Percentiles rank a stretch among this genome's conserved stretches.
Conservation (phyloP, 306 rosid genomes). For the Boehmeria nivea region DNA sequence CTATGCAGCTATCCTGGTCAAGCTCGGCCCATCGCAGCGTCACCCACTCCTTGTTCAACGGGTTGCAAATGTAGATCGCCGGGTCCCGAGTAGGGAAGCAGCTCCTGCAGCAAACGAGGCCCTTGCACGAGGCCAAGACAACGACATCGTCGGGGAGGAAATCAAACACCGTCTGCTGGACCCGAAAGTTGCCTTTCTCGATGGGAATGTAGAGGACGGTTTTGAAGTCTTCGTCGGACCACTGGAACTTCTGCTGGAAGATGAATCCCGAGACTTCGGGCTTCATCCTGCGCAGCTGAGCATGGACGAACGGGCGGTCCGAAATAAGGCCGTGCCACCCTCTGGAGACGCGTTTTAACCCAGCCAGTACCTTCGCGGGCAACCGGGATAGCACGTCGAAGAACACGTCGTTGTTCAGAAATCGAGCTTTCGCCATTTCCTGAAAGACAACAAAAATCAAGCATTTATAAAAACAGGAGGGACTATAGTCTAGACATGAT, state of each 20-base stretch:
- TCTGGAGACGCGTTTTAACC: constrained; percentile 35
- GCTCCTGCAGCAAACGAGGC: constrained; percentile 54
- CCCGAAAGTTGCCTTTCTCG: constrained; percentile 4
- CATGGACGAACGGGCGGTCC: constrained; percentile 32
- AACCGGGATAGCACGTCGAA: constrained; percentile 37
- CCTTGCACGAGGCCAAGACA: constrained; percentile 40
- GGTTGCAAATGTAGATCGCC: constrained; percentile 52
- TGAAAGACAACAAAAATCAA: constrained; percentile 16
- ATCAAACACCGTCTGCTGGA: constrained; percentile 19
- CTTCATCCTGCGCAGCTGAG: constrained; percentile 27
- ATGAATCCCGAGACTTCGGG: constrained; percentile 39
- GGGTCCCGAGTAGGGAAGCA: constrained; percentile 31
- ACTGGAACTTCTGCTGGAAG: constrained; percentile 34
- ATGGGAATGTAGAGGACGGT: constrained; percentile 31
- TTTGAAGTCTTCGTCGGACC: constrained; percentile 31
- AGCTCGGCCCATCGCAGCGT: constrained; percentile 17
- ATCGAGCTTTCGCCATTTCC: constrained; percentile 22
- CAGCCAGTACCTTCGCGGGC: constrained; percentile 28
- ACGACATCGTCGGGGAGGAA: constrained; percentile 58
- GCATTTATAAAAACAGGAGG: too few relatives aligned
- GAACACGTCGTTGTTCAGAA: constrained; percentile 22
- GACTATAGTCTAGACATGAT: too few relatives aligned
- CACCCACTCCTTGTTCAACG: constrained; percentile 37
- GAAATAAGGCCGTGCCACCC: constrained; percentile 39
- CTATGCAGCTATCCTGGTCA: constrained; percentile 21